These are phyloP conservation scores for Myxozyma neotropica DNA, from an alignment of 805 yeast species.

Conservation along the genomic window DNA sequence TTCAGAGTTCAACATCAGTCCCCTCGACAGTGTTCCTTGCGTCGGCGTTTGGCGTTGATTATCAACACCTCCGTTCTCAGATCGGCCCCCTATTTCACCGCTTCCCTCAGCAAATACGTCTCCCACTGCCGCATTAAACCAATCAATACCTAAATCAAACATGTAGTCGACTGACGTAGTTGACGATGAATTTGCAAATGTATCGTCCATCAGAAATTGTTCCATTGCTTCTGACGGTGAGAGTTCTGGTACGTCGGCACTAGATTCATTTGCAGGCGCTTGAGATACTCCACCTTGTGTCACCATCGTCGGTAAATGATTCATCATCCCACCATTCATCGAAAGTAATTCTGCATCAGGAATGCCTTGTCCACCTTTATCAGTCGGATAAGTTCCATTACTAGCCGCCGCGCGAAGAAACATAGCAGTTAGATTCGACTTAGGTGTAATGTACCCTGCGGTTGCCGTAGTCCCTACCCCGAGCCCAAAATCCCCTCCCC, in stretches of 20 bases:
- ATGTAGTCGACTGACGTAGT: slow-evolving; percentile 12
- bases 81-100: not conserved
- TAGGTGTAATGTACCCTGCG: not conserved
- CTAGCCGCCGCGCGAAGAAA: slow-evolving; percentile 29
- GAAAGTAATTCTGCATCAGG: not conserved
- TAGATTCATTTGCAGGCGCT: not conserved
- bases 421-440: slow-evolving; percentile 29
- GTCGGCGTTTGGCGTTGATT: not conserved
- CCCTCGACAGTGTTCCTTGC: not conserved
- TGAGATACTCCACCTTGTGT: not conserved
- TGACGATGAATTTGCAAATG: slow-evolving; percentile 9
- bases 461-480: not conserved
- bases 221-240: slow-evolving; percentile 34
- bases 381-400: slow-evolving; percentile 20
- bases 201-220: slow-evolving; percentile 30
- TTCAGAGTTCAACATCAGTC: slow-evolving; percentile 31
- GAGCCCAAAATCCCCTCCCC: slow-evolving; percentile 2
- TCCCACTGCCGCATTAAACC: slow-evolving; percentile 20
- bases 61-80: not conserved
- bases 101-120: not conserved
- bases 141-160: slow-evolving; percentile 28
- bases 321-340: not conserved
- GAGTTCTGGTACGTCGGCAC: slow-evolving; percentile 2
- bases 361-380: not conserved
- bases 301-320: not conserved